These are phyloP conservation scores for Cnidoscolus chayamansa DNA, from an alignment of 441 rosid species.

Conservation along the genomic window DNA sequence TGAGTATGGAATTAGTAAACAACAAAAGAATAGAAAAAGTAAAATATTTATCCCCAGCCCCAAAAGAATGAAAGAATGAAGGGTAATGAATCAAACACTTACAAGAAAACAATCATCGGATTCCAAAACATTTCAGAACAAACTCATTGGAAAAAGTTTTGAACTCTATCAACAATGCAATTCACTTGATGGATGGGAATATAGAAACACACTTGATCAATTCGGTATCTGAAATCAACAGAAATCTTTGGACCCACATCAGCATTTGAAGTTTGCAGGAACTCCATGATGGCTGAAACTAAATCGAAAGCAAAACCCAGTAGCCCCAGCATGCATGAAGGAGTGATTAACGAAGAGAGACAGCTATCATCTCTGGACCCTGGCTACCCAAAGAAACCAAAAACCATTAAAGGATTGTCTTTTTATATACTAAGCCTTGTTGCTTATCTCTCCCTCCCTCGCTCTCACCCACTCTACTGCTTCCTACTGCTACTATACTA, in stretches of 20 bases:
- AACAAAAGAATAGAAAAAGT: slow-evolving; percentile 21
- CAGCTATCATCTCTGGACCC: background rate
- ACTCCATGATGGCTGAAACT: slow-evolving; percentile 37
- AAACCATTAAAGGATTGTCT: slow-evolving; percentile 27
- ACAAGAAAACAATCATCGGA: slow-evolving; percentile 84
- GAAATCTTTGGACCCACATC: slow-evolving; percentile 42
- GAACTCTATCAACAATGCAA: slow-evolving; percentile 38
- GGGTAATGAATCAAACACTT: slow-evolving; percentile 34
- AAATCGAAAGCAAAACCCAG: slow-evolving; percentile 27
- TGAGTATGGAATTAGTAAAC: slow-evolving; percentile 22
- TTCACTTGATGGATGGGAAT: slow-evolving; percentile 29
- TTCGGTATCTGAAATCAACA: slow-evolving; percentile 37
- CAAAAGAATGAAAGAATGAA: slow-evolving; percentile 76
- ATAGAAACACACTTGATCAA: slow-evolving; percentile 38
- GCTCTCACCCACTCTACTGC: background rate
- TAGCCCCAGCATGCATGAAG: slow-evolving; percentile 21
- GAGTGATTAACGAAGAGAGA: slow-evolving; percentile 9
- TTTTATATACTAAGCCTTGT: slow-evolving; percentile 34
- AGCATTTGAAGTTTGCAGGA: slow-evolving; percentile 34
- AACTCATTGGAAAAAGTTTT: slow-evolving; percentile 40
- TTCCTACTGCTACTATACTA: slow-evolving; percentile 20
- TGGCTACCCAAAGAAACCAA: slow-evolving; percentile 42
- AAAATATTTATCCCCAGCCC: slow-evolving; percentile 27
- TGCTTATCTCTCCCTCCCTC: slow-evolving; percentile 23
- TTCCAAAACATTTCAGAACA: slow-evolving; percentile 56